Conservation (phyloP, 306 rosid genomes). For the Betula pendula region DNA sequence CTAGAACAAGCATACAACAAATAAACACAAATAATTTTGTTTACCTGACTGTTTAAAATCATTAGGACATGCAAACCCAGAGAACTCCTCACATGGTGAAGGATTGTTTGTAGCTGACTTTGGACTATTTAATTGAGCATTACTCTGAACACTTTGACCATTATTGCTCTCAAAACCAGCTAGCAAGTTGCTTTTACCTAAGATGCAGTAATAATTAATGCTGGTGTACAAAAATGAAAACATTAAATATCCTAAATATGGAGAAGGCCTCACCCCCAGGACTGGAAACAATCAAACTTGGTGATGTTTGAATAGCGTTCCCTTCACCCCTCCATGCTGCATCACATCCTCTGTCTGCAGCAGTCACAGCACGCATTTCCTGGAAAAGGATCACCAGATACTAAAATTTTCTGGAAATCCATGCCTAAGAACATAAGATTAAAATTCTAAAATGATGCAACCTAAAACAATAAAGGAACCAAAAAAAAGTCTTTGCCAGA, state of each 20-base stretch:
- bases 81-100: conserved; percentile 60
- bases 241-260: not conserved
- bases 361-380: conserved; percentile 52
- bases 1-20: not conserved
- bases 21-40: not conserved
- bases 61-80: conserved; percentile 56
- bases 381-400: conserved; percentile 30
- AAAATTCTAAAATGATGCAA: not conserved
- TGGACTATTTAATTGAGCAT: conserved; percentile 52
- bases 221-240: conserved; percentile 3
- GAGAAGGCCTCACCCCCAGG: conserved; percentile 29
- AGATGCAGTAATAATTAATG: conserved; percentile 14
- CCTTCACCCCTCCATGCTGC: conserved; percentile 58
- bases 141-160: conserved; percentile 44
- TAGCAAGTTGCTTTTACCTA: conserved; percentile 36
- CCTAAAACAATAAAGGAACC: not conserved
- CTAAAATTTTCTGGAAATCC: not conserved
- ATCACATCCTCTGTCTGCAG: conserved; percentile 44
- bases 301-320: conserved; percentile 40
- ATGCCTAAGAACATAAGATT: conserved; percentile 1
- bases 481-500: not conserved
- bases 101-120: conserved; percentile 37
- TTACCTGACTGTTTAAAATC: conserved; percentile 63
- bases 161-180: conserved; percentile 42
- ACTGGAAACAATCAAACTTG: conserved; percentile 41